Conservation (phyloP, 2,329 filamentous ascomycete species). For the Diaporthe australafricana region DNA sequence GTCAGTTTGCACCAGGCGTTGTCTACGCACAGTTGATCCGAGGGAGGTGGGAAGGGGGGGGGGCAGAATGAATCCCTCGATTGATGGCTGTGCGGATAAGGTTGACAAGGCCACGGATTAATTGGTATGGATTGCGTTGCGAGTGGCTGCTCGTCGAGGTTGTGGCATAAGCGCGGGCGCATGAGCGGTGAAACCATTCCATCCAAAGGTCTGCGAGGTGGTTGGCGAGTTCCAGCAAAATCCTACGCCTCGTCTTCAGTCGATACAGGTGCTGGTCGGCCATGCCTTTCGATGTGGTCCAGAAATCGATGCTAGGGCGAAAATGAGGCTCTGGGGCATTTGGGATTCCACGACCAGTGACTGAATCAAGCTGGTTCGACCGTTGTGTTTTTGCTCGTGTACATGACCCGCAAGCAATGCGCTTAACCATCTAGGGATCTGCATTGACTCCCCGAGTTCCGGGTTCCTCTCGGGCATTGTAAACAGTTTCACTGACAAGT, state of each 20-base stretch:
- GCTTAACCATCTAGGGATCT: slow-evolving; percentile 26
- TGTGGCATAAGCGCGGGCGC: slow-evolving; percentile 22
- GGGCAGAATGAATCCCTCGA: slow-evolving; percentile 13
- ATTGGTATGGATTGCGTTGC: slow-evolving; percentile 19
- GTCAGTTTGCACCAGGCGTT: slow-evolving; percentile 8
- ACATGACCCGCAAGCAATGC: slow-evolving; percentile 9
- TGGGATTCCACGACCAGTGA: neutral
- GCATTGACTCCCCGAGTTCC: slow-evolving; percentile 28
- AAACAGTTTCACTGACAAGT: slow-evolving; percentile 19
- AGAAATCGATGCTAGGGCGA: slow-evolving; percentile 1
- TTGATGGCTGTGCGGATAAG: slow-evolving; percentile 26
- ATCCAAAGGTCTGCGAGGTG: slow-evolving; percentile 19
- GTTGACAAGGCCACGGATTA: slow-evolving; percentile 28
- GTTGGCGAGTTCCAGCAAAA: slow-evolving; percentile 18
- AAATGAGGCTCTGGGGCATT: slow-evolving; percentile 11
- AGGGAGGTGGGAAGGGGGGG: neutral
- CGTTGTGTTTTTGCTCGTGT: neutral
- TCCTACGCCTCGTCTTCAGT: slow-evolving; percentile 22
- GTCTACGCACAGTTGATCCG: neutral
- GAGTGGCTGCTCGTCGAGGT: slow-evolving; percentile 22
- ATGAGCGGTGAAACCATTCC: slow-evolving; percentile 26
- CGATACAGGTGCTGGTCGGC: slow-evolving; percentile 1
- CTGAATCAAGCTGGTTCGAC: slow-evolving; percentile 9
- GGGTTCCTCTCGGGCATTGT: neutral
- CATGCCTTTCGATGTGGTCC: neutral